Conservation (phyloP, 495 filamentous ascomycete species). For the Hypoxylon lienhwacheense region DNA sequence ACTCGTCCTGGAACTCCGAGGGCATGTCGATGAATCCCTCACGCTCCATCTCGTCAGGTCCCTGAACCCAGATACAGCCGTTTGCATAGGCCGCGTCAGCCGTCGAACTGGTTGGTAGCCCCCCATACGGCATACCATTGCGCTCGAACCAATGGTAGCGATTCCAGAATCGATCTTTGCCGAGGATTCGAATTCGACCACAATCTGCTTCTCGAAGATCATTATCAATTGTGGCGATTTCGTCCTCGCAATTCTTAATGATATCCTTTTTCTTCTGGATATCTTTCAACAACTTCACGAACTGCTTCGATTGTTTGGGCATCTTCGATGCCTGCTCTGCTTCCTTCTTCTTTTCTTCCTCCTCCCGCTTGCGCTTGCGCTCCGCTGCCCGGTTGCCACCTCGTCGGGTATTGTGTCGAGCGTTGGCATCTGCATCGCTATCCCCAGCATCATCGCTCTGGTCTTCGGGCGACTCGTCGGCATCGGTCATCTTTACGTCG, state of each 20-base stretch:
- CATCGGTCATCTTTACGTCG: constrained; percentile 66
- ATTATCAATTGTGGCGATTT: constrained; percentile 82
- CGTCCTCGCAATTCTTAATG: constrained; percentile 77
- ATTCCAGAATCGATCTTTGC: constrained; percentile 95
- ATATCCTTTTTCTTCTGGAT: constrained; percentile 81
- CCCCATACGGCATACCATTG: constrained; percentile 95
- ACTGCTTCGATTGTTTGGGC: constrained; percentile 81
- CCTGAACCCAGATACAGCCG: constrained; percentile 93
- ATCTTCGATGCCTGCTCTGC: constrained; percentile 79
- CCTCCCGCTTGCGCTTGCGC: constrained; percentile 81
- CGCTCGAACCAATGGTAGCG: constrained; percentile 99
- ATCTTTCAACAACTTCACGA: constrained; percentile 80
- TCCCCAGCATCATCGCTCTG: constrained; percentile 65
- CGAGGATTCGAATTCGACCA: constrained; percentile 82
- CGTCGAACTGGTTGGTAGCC: constrained; percentile 85
- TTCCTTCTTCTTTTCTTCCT: constrained; percentile 77
- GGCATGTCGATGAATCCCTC: constrained; percentile 75
- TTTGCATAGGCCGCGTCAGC: constrained; percentile 87
- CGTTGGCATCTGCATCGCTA: constrained; percentile 64
- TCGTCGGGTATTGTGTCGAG: constrained; percentile 73
- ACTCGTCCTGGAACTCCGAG: constrained; percentile 63
- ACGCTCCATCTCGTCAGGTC: constrained; percentile 85
- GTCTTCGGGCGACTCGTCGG: constrained; percentile 58
- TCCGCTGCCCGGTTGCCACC: constrained; percentile 76
- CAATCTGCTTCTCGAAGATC: constrained; percentile 93